Base-by-base conservation (phyloP, 1,284 basidiomycete genomes). In the Polyporus tsugae region DNA sequence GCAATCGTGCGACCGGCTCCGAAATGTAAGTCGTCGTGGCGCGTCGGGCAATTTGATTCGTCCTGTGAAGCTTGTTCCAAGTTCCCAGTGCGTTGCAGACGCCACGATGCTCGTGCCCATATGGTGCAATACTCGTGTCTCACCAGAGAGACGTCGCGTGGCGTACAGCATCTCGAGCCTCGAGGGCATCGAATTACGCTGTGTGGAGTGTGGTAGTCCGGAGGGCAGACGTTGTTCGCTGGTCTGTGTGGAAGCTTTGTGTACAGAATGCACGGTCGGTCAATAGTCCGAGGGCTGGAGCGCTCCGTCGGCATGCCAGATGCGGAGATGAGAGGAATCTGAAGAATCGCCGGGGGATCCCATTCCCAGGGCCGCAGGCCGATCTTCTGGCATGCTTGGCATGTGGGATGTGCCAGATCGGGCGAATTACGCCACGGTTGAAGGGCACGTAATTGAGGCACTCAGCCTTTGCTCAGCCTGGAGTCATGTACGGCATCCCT, bases 401-500 rank as follows among this genome's bases (percentile, higher is more conserved):
- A 55, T 19, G 33, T 55, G 46, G 52, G 25, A 55, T 1, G 6
- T 33, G 52, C 52, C 29, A 33, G 6, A 55, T 55, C 29, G 52
- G 52, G 29, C 13, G 15, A 33, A 55, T 19, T 55, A 55, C 52
- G 29, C 52, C 52, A 55, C 33, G 29, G 6, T 7, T 33, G 52
- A 29, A 55, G 29, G 11, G 29, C 29, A 55, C 52, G 33, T 55
- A 55, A 55, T 33, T 29, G 52, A 55, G 52, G 25, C 9, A 29
- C 25, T 13, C 13, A 25, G 29, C 6, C 29, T 35, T 11, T 3
- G 13, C 25, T 13, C 13, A 25, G 29, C 6, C 29, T 35, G 5
- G 52, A 35, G 33, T 13, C 29, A 6, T 36, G n/a, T 58, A 38
- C 55, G 55, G 55, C 55, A 58, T 58, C 55, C 55, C 38, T 58